A percentile compares a stretch with the other conserved stretches of the same genome.
Evolutionary conservation across 1,284 basidiomycete genomes (phyloP).

Genomic region (Ceratobasidium sp.): DNA sequence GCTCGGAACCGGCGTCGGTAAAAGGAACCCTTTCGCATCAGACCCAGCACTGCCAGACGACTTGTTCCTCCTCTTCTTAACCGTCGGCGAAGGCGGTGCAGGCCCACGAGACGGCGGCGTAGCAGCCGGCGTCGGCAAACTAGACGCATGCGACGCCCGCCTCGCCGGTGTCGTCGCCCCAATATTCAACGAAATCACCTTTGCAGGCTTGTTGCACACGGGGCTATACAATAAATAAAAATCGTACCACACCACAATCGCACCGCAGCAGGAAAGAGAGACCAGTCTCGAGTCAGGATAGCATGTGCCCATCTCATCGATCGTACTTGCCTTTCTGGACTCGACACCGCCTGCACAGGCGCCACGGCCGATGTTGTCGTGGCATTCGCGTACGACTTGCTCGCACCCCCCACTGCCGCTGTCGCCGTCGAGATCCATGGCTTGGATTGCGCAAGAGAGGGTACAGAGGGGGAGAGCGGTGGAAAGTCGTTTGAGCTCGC

Average conservation of each 20-base stretch:
- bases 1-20: too few relatives aligned
- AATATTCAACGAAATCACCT: conserved; percentile 35
- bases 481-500: neutral
- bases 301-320: conserved; percentile 11
- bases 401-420: too few relatives aligned
- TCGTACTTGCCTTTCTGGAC: conserved; percentile 25
- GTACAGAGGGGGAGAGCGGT: conserved; percentile 9
- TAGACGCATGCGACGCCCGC: neutral
- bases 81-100: neutral
- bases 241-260: too few relatives aligned
- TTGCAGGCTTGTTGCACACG: neutral
- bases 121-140: neutral
- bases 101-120: neutral
- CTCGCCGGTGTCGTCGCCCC: neutral
- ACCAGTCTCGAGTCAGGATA: conserved; percentile 10
- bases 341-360: neutral
- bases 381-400: conserved; percentile 14
- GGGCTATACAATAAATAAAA: too few relatives aligned
- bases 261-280: too few relatives aligned
- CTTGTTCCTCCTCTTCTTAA: neutral
- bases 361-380: neutral
- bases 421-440: neutral
- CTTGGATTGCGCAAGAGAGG: neutral
- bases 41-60: neutral
- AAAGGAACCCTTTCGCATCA: too few relatives aligned